These are phyloP conservation scores for Rehmannia glutinosa DNA, from an alignment of 257 asterid species.

Conservation along the genomic window DNA sequence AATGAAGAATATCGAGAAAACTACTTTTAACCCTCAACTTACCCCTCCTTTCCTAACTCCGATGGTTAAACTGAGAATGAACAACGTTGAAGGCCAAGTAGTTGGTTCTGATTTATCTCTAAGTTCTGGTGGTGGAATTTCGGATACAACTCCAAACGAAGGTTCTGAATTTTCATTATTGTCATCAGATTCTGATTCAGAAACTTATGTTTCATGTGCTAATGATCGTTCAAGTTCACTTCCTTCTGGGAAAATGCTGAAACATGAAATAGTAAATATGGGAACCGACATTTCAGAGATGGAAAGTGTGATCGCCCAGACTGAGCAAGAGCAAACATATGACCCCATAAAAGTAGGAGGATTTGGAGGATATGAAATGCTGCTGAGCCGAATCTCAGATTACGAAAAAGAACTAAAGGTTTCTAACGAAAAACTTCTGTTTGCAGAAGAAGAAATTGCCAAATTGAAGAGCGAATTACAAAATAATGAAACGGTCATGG, in stretches of 20 bases:
- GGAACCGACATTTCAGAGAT: too few relatives aligned
- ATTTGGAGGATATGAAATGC: conserved; percentile 20
- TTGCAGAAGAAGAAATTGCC: conserved; percentile 54
- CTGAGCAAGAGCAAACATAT: conserved; percentile 10
- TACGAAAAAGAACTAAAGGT: conserved; percentile 37
- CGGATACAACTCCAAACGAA: conserved; percentile 40
- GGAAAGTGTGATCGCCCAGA: too few relatives aligned
- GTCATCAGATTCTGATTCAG: conserved; percentile 80
- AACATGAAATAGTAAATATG: conserved; percentile 19
- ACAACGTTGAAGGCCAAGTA: conserved; percentile 28
- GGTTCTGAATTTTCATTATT: conserved; percentile 44
- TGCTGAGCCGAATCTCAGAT: conserved; percentile 28
- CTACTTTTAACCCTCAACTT: conserved; percentile 7
- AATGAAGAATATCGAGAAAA: conserved; percentile 19
- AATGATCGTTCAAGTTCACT: conserved; percentile 15
- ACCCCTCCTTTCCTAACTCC: conserved; percentile 42
- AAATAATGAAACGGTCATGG: conserved; percentile 25
- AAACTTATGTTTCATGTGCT: conserved; percentile 37
- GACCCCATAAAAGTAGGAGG: conserved; percentile 10
- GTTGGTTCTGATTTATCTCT: conserved; percentile 33
- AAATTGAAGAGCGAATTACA: conserved; percentile 38
- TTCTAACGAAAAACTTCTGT: conserved; percentile 29
- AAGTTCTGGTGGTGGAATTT: conserved; percentile 58
- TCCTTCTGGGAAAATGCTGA: conserved; percentile 19
- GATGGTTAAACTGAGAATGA: conserved; percentile 31